Evolutionary conservation across 78 protist genomes (phyloP), one percentile per base, ranked within the genome.

Genomic region (Guillardia theta): DNA sequence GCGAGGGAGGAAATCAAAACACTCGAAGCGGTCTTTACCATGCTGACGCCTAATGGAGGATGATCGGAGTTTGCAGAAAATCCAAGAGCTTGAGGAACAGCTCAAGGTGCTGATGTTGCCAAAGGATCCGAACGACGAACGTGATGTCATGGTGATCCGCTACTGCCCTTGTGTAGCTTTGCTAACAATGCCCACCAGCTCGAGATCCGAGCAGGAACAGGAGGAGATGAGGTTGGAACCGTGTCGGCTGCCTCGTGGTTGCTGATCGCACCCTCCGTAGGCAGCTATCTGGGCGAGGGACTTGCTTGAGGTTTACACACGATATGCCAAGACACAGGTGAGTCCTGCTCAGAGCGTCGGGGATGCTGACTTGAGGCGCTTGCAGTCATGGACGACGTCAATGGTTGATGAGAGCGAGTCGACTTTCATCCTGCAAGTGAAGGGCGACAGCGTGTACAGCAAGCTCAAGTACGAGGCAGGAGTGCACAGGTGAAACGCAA

Each of bases 161-260:
- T n/a, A n/a, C n/a, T n/a, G n/a, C n/a, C n/a, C n/a, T n/a, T n/a
- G n/a, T n/a, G n/a, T n/a, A n/a, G n/a, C n/a, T n/a, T n/a, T n/a
- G n/a, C n/a, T n/a, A n/a, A n/a, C n/a, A n/a, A 70, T 93, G 92
- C n/a, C n/a, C n/a, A n/a, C n/a, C n/a, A n/a, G n/a, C 62, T 94
- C 54, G 95, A 94, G 88, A 94, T 94, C 58, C 78, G 95, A 0
- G 93, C 95, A 0, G 95, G 95, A 24, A 64, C 78, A 12, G 78
- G 15, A 5, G 78, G 12, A 5, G 78, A 64, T 50, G 58, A 50
- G 58, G 30, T 50, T 50, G 58, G 58, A 50, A 10, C 10, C 15
- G 15, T 19, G 58, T 10, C 10, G 15, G 58, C n/a, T n/a, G n/a
- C n/a, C n/a, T n/a, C n/a, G n/a, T n/a, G n/a, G 64, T 19, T 58